A percentile compares a stretch with the other conserved stretches of the same genome.
Evolutionary conservation across 306 rosid species (phyloP).

Genomic region (Acacia confusa): DNA sequence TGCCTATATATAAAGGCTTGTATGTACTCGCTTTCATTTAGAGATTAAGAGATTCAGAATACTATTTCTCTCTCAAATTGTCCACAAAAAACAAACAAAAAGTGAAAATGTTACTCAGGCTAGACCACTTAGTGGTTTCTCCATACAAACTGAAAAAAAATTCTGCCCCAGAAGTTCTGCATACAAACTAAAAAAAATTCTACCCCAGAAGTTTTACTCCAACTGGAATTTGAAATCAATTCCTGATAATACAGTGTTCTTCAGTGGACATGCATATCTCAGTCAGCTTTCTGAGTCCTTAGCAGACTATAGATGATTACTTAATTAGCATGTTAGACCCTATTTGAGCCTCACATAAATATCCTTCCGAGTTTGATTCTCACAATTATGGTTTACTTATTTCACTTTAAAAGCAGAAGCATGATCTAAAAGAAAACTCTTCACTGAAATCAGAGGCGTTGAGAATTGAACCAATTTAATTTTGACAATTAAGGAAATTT

Average conservation of each 20-base stretch:
- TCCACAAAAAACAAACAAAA: too few species aligned
- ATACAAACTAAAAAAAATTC: background rate
- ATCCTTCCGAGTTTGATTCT: background rate
- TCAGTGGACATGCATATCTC: background rate
- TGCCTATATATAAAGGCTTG: too few species aligned
- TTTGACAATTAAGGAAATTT: background rate
- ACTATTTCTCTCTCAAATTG: too few species aligned
- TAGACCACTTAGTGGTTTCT: background rate
- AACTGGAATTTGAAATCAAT: background rate
- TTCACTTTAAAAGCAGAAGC: slow-evolving; percentile 2
- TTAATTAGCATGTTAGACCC: background rate
- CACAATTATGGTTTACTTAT: background rate
- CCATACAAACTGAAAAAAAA: background rate
- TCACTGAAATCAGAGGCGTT: background rate
- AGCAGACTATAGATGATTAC: background rate
- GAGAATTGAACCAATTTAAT: background rate
- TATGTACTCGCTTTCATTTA: too few species aligned
- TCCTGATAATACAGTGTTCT: background rate
- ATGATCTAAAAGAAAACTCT: background rate
- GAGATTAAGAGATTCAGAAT: too few species aligned
- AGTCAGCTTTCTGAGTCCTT: slow-evolving; percentile 7
- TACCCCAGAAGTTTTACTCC: background rate
- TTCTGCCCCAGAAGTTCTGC: background rate
- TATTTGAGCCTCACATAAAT: background rate
- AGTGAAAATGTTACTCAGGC: too few species aligned